phyloP scores from a whole-genome alignment of 345 rosid species.

The Pistacia integerrima region DNA sequence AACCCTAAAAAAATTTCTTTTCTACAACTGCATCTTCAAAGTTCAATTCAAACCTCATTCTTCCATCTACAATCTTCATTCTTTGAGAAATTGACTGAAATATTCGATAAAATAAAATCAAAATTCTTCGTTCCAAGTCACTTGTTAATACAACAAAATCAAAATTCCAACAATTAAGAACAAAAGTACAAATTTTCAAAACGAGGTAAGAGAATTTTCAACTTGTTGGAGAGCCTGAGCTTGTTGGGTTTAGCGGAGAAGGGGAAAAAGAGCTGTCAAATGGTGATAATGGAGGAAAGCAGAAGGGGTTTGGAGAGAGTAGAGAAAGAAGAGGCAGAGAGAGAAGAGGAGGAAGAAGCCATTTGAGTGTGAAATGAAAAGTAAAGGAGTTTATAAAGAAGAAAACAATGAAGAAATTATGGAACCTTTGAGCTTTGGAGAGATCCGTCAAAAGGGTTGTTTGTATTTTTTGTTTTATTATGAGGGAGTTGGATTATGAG shows the following conservation, averaged over 20 bases:
- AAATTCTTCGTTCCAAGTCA: background rate
- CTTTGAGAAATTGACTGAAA: too few species aligned
- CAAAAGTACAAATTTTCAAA: background rate
- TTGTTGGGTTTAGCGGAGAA: slow-evolving; percentile 45
- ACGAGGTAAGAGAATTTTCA: background rate
- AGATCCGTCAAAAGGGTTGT: slow-evolving; percentile 11
- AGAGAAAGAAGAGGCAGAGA: slow-evolving; percentile 47
- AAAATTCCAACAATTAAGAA: background rate
- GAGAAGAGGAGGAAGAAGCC: slow-evolving; percentile 32
- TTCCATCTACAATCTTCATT: too few species aligned
- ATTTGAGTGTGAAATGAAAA: slow-evolving; percentile 4
- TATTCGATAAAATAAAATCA: too few species aligned
- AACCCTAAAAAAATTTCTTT: too few species aligned
- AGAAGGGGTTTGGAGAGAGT: slow-evolving; percentile 34
- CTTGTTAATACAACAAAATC: background rate
- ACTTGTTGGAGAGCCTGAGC: slow-evolving; percentile 54
- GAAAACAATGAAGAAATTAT: background rate
- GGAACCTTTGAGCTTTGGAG: background rate
- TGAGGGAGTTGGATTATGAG: background rate
- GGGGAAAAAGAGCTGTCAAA: slow-evolving; percentile 41
- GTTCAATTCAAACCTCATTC: too few species aligned
- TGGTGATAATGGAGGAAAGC: slow-evolving; percentile 26
- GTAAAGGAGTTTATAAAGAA: background rate
- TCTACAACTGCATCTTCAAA: too few species aligned
- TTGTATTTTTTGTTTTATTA: too few species aligned